Base-by-base conservation (phyloP, 78 protist genomes). In the Dictyostelium capitatum region DNA sequence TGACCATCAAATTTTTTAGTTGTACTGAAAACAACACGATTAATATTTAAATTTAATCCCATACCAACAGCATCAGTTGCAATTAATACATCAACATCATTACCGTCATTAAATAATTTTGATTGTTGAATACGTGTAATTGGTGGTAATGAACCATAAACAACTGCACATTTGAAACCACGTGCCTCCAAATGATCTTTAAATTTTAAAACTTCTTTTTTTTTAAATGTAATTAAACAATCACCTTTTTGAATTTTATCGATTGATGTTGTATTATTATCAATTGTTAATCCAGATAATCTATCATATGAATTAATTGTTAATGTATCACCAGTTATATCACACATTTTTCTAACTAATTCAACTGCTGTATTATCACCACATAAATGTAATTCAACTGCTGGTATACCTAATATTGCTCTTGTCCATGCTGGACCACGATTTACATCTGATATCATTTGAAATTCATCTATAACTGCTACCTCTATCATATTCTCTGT, bases 351-450 rank as follows among this genome's bases (percentile, higher is more conserved):
- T 20, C 56, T n/a, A 12, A 97, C 57, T 41, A 96, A 67, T 25
- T 93, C 62, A 0, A 95, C 32, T 1, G 97, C 75, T 5, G 94
- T 53, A 47, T 83, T 75, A 19, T 97, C 98, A 5, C 98, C 98
- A 79, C 98, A 96, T 6, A 97, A 56, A 59, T 97, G 98, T 14
- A 97, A 19, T 41, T 97, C 98, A 10, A 43, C 25, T 0, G 98
- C 97, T 6, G 95, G 95, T 15, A 96, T 51, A 19, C 98, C 98
- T 30, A 96, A 89, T 47, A 97, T 62, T 17, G 98, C 98, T 19
- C 97, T 84, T 0, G 98, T 97, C 98, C 98, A 97, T 1, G 98
- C 96, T 92, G 95, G 95, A n/a, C 98, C 98, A 28, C 98, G 54
- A 2, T 70, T 74, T n/a, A 25, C 2, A 74, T 95, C 96, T 0